Percentiles rank a stretch among this genome's conserved stretches.
Evolutionary conservation across 768 basidiomycete genomes (phyloP).

Genomic region (Lanmaoa rubissima): DNA sequence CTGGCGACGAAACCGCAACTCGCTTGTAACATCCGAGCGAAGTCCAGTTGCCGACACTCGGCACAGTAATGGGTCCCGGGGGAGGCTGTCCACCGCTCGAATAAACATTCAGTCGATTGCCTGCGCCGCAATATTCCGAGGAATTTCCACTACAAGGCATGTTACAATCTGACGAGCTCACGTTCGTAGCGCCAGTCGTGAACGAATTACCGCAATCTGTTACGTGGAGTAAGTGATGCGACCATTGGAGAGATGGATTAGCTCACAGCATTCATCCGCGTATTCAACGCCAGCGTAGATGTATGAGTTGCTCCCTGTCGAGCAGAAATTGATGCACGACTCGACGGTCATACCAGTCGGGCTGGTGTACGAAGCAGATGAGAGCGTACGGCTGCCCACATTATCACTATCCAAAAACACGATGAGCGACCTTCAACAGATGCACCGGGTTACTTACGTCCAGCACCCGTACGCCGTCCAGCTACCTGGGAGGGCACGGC

Average conservation of each 20-base stretch:
- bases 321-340: constrained; percentile 45
- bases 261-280: constrained; percentile 60
- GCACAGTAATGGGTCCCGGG: constrained; percentile 49
- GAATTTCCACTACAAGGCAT: constrained; percentile 60
- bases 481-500: constrained; percentile 42
- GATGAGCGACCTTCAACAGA: constrained; percentile 10
- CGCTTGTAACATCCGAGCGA: constrained; percentile 78
- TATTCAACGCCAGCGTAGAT: constrained; percentile 73
- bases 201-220: constrained; percentile 65
- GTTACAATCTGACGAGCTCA: constrained; percentile 54
- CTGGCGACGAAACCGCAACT: constrained; percentile 6
- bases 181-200: constrained; percentile 43
- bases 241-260: neutral
- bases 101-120: constrained; percentile 58
- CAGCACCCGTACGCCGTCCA: constrained; percentile 65
- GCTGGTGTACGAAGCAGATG: constrained; percentile 44
- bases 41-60: constrained; percentile 60
- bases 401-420: constrained; percentile 46
- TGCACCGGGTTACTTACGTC: constrained; percentile 40
- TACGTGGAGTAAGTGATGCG: neutral
- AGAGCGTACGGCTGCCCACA: constrained; percentile 55
- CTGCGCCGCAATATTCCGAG: constrained; percentile 59
- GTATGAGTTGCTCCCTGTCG: constrained; percentile 36
- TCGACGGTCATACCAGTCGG: constrained; percentile 61
- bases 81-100: constrained; percentile 61